Base-by-base conservation (phyloP, 257 asterid genomes). In the Anisodus tanguticus region DNA sequence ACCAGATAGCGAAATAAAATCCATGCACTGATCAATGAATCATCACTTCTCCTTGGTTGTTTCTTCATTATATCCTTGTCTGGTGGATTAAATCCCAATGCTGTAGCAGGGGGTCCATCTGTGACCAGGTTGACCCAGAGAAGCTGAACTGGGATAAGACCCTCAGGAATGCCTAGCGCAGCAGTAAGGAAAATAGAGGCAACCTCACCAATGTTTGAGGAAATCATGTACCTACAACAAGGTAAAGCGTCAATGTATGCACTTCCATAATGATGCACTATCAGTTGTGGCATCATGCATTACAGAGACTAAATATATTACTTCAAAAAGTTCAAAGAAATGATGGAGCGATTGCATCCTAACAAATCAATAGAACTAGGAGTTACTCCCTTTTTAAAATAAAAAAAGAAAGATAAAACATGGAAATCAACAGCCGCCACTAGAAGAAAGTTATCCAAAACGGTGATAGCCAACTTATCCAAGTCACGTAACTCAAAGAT, bases 101-200 rank as follows among this genome's bases (percentile, higher is more conserved):
- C 99, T 9, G 98, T 95, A 66, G 99, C 99, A 35, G 99, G 99
- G 35, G 98, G 99, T n/a, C 99, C 99, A 88, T 97, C 98, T 19
- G 99, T 97, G 55, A 95, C 99, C 86, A 95, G 89, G 89, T 95
- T 97, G 80, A 97, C 98, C 99, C 98, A 97, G 87, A 97, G 91
- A 87, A 97, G 98, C 91, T 97, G 99, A 83, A 95, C 98, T 3
- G 99, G 99, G 72, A 97, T 97, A 89, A 97, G 89, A 85, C 99
- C 98, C 88, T 97, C 99, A 0, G 99, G 99, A 83, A 95, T 95
- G 79, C 99, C 99, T 76, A 97, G 87, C 53, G 99, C 99, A 31
- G 99, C 98, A 5, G 99, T 97, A 19, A 97, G 90, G 81, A 97
- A 97, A 85, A 97, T 97, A 55, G 90, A 97, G 62, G 98, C 98